Evolutionary conservation across 1,284 basidiomycete genomes (phyloP).

Genomic region (Cutaneotrichosporon cutaneum): DNA sequence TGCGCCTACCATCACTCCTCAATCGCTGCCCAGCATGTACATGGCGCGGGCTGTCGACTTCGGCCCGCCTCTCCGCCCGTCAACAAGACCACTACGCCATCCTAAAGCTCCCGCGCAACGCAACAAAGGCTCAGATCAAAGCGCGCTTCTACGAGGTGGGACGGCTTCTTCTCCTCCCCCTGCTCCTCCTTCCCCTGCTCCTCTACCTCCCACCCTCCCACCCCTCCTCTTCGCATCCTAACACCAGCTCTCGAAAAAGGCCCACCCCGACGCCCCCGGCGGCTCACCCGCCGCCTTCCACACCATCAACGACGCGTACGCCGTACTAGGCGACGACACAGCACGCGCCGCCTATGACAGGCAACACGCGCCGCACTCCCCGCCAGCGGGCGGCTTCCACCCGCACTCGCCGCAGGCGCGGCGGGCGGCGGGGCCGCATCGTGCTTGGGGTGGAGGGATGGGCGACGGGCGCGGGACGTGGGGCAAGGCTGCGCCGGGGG

Average conservation of each 20-base stretch:
- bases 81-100: slow-evolving; percentile 46
- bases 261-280: slow-evolving; percentile 52
- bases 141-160: slow-evolving; percentile 54
- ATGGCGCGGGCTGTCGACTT: background rate
- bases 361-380: background rate
- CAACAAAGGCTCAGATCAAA: slow-evolving; percentile 53
- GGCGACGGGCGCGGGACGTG: background rate
- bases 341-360: slow-evolving; percentile 33
- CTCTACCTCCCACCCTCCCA: background rate
- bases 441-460: slow-evolving; percentile 9
- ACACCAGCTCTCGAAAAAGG: slow-evolving; percentile 52
- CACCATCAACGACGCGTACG: slow-evolving; percentile 51
- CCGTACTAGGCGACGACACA: slow-evolving; percentile 44
- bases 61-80: background rate
- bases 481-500: slow-evolving; percentile 15
- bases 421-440: slow-evolving; percentile 18
- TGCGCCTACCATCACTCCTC: background rate
- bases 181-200: background rate
- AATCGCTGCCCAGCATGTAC: background rate
- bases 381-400: slow-evolving; percentile 1
- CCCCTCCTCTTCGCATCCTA: background rate
- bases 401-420: slow-evolving; percentile 21
- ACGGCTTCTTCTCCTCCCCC: background rate
- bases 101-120: slow-evolving; percentile 43
- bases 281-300: slow-evolving; percentile 46